Percentiles rank a stretch among this genome's conserved stretches.
Conservation (phyloP, 352 stramenopile genomes). For the Globisporangium spinosum region DNA sequence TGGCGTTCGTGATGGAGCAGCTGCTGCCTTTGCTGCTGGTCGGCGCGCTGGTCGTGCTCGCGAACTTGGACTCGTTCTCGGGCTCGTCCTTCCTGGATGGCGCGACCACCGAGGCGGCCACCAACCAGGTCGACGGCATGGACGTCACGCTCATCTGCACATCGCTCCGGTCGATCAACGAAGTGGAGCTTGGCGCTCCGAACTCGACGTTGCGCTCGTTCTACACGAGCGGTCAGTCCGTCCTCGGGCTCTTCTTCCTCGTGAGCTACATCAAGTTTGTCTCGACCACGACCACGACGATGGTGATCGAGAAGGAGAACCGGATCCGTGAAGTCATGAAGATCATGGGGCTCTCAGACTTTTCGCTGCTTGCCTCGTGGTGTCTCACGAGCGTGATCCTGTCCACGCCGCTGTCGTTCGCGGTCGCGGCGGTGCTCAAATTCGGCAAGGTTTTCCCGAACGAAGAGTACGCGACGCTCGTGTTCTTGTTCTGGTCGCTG, state of each 20-base stretch:
- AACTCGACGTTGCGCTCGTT: conserved; percentile 32
- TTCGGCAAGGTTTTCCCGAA: conserved; percentile 66
- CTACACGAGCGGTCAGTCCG: conserved; percentile 40
- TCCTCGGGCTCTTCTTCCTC: conserved; percentile 41
- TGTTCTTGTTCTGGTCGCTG: conserved; percentile 64
- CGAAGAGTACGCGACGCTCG: conserved; percentile 46
- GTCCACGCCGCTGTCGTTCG: conserved; percentile 42
- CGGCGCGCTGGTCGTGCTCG: conserved; percentile 28
- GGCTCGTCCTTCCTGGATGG: conserved; percentile 6
- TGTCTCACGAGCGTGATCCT: conserved; percentile 40
- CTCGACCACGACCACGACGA: conserved; percentile 52
- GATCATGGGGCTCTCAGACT: conserved; percentile 72
- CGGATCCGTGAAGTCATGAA: conserved; percentile 74
- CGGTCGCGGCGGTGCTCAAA: conserved; percentile 45
- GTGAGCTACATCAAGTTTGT: conserved; percentile 51
- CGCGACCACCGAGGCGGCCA: background rate
- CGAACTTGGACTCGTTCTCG: conserved; percentile 32
- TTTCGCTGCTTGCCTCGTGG: conserved; percentile 56
- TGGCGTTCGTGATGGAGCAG: conserved; percentile 30
- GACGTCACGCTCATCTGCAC: conserved; percentile 19
- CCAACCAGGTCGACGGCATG: conserved; percentile 6
- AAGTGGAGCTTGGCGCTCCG: conserved; percentile 19
- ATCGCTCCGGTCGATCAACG: background rate
- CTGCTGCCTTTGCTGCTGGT: conserved; percentile 41
- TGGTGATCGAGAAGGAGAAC: conserved; percentile 81